These are phyloP conservation scores for Cornus kousa DNA, from an alignment of 148 eudicot genomes.

Conservation along the genomic window DNA sequence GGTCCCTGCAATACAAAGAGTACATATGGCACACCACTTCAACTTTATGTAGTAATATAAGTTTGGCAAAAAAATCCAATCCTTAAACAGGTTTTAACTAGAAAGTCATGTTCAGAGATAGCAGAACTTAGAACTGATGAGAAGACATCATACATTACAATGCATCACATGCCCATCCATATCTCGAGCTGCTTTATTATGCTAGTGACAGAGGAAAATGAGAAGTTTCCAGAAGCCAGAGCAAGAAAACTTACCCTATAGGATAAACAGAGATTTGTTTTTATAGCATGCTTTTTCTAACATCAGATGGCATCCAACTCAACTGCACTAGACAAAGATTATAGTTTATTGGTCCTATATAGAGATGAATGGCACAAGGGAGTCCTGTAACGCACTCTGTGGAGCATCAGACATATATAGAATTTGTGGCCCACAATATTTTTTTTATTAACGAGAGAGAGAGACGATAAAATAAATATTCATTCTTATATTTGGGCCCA, in stretches of 20 bases:
- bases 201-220: not conserved
- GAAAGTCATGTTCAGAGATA: not conserved
- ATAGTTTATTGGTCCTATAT: not conserved
- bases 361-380: not conserved
- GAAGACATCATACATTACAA: not conserved
- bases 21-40: not conserved
- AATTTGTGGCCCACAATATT: not conserved
- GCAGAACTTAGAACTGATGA: not conserved
- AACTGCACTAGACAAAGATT: not conserved
- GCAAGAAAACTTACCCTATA: not conserved
- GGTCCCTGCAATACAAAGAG: slow-evolving; percentile 48
- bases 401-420: not conserved
- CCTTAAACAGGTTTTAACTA: not conserved
- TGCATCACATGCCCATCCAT: not conserved
- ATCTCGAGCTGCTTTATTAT: not conserved
- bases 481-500: no score
- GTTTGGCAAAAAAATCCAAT: not conserved
- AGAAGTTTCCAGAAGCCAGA: not conserved
- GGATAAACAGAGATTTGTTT: no score
- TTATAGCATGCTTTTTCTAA: not conserved
- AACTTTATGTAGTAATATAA: not conserved
- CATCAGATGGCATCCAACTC: not conserved
- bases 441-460: no score
- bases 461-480: no score
- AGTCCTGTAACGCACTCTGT: not conserved